A percentile compares a stretch with the other conserved stretches of the same genome.
Conservation (phyloP, 2,329 filamentous ascomycete species). For the Verticillium zaregamsianum region DNA sequence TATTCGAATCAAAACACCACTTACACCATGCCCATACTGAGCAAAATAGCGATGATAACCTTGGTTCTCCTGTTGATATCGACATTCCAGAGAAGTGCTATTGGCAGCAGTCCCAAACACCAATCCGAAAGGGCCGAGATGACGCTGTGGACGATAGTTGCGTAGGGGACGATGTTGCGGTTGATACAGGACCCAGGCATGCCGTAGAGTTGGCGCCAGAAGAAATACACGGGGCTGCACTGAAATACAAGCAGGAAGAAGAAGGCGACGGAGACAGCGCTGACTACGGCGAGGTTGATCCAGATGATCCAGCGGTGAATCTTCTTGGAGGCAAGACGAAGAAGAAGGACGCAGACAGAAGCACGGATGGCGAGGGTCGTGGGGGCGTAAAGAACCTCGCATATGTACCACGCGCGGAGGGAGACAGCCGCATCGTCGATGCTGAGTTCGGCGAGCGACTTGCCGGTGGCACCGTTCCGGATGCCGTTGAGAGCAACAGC, state of each 20-base stretch:
- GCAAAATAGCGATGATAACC: constrained; percentile 37
- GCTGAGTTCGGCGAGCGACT: constrained; percentile 15
- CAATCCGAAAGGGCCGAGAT: constrained; percentile 42
- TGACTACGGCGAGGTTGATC: constrained; percentile 28
- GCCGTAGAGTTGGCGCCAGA: constrained; percentile 39
- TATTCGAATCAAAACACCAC: constrained; percentile 5
- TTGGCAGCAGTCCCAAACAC: constrained; percentile 43
- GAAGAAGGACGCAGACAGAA: constrained; percentile 35
- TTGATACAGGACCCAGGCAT: constrained; percentile 34
- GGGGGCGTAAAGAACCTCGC: constrained; percentile 34
- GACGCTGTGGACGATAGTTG: constrained; percentile 41
- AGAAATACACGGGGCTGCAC: constrained; percentile 42
- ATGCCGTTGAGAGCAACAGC: constrained; percentile 28
- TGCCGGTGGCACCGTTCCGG: constrained; percentile 13
- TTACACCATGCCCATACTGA: constrained; percentile 47
- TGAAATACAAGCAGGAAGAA: constrained; percentile 46
- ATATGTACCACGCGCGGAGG: constrained; percentile 32
- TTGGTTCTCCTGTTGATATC: constrained; percentile 44
- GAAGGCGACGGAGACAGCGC: constrained; percentile 28
- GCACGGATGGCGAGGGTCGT: constrained; percentile 34
- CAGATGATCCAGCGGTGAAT: constrained; percentile 29
- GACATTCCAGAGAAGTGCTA: constrained; percentile 46
- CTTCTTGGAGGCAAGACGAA: constrained; percentile 30
- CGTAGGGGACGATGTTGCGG: constrained; percentile 30
- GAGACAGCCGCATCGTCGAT: constrained; percentile 19